Evolutionary conservation across 257 asterid genomes (phyloP).

Genomic region (Solanum pinnatisectum): DNA sequence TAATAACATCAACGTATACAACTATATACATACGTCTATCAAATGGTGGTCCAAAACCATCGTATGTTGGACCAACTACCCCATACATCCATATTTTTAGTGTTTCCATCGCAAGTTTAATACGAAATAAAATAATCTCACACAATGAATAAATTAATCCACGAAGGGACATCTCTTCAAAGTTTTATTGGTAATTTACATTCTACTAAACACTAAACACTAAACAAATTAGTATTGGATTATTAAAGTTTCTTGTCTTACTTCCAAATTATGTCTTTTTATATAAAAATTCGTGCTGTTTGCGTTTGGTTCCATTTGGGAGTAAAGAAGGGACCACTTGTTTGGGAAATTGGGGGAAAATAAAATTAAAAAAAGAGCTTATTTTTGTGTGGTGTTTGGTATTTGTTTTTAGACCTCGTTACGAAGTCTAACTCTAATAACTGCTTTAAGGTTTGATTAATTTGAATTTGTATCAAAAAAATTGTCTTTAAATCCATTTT

Average conservation of each 20-base stretch:
- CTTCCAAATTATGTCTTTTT: background rate
- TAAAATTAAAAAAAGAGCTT: background rate
- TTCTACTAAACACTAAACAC: background rate
- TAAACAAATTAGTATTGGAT: background rate
- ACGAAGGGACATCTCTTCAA: background rate
- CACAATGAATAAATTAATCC: background rate
- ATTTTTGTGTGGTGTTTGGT: background rate
- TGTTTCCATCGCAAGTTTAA: background rate
- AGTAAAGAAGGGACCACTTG: slow-evolving; percentile 8
- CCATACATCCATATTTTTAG: slow-evolving; percentile 14
- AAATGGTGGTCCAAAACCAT: slow-evolving; percentile 13
- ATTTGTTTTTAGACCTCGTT: background rate
- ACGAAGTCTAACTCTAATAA: background rate
- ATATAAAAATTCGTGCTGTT: background rate
- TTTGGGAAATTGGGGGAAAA: background rate
- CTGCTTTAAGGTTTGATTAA: background rate
- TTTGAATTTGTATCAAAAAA: background rate
- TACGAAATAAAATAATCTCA: background rate
- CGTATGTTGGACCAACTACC: background rate
- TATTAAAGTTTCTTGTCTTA: slow-evolving; percentile 7
- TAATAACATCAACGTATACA: background rate
- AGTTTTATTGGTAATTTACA: background rate
- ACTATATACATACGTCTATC: background rate
- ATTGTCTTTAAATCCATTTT: background rate
- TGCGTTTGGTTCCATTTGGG: background rate